These are phyloP conservation scores for Monosporascus sp. DNA, from an alignment of 2,329 filamentous ascomycete species.

Conservation along the genomic window DNA sequence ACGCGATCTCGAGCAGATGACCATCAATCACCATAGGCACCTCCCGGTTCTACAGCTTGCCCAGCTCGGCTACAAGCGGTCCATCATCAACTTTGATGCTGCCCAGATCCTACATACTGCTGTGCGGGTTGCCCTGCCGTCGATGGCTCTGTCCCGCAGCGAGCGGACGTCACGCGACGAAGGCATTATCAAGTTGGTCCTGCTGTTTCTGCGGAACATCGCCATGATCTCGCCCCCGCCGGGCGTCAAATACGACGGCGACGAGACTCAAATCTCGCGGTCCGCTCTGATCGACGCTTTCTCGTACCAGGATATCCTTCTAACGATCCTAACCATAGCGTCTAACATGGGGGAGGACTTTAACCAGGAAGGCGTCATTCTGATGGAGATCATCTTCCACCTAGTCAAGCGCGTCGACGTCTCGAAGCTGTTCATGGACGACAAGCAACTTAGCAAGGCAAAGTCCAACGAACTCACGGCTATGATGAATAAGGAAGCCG, in stretches of 20 bases:
- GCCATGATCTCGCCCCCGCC: slow-evolving; percentile 74
- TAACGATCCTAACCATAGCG: slow-evolving; percentile 76
- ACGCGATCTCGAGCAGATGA: slow-evolving; percentile 72
- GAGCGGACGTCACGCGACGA: slow-evolving; percentile 79
- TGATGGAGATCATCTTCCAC: slow-evolving; percentile 90
- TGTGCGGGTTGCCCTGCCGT: slow-evolving; percentile 75
- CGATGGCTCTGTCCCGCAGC: slow-evolving; percentile 72
- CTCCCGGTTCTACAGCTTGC: slow-evolving; percentile 83
- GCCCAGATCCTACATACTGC: slow-evolving; percentile 74
- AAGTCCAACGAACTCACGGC: slow-evolving; percentile 68
- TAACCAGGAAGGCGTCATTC: slow-evolving; percentile 76
- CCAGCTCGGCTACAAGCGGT: slow-evolving; percentile 84
- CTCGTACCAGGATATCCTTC: slow-evolving; percentile 83
- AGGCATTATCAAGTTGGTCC: slow-evolving; percentile 82
- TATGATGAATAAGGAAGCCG: slow-evolving; percentile 75
- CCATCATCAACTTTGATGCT: slow-evolving; percentile 77
- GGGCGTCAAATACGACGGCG: slow-evolving; percentile 71
- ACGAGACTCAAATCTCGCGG: slow-evolving; percentile 82
- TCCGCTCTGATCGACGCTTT: slow-evolving; percentile 87
- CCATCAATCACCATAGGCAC: slow-evolving; percentile 87
- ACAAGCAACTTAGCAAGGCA: slow-evolving; percentile 62
- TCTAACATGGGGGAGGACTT: slow-evolving; percentile 96
- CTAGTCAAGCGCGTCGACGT: slow-evolving; percentile 84
- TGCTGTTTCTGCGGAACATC: slow-evolving; percentile 87
- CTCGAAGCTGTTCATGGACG: slow-evolving; percentile 78